A percentile compares a stretch with the other conserved stretches of the same genome.
Evolutionary conservation across 306 rosid genomes (phyloP).

Genomic region (Alnus rubra): DNA sequence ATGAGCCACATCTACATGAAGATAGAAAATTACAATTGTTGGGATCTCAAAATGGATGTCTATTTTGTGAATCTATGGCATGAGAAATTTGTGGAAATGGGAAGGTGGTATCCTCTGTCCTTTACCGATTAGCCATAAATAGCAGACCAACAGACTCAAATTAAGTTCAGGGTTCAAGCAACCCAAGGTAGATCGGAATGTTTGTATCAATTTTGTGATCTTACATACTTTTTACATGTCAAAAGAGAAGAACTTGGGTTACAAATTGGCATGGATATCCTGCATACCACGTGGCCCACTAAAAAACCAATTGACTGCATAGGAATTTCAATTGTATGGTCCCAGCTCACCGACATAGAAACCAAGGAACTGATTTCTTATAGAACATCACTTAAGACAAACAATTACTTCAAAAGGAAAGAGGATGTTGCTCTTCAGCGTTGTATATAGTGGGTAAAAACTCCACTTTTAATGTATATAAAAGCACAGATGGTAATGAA

Average conservation of each 20-base stretch:
- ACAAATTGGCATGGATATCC: background rate
- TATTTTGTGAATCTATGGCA: background rate
- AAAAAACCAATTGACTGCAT: background rate
- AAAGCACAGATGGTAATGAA: background rate
- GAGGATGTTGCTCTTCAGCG: background rate
- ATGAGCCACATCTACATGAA: background rate
- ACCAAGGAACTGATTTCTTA: background rate
- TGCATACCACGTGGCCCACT: background rate
- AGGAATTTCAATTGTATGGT: slow-evolving; percentile 3
- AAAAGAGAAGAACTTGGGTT: background rate
- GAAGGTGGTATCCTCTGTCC: background rate
- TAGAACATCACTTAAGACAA: background rate
- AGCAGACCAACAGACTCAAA: background rate
- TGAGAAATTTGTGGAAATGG: background rate
- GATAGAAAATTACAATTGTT: background rate
- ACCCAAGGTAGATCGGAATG: background rate
- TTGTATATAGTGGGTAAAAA: background rate
- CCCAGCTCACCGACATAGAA: background rate
- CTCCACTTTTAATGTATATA: background rate
- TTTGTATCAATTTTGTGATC: background rate
- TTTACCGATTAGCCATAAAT: background rate
- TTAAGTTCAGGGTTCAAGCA: background rate
- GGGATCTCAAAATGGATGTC: slow-evolving; percentile 1
- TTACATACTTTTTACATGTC: background rate
- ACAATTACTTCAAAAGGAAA: background rate